phyloP scores from a whole-genome alignment of 768 basidiomycete genomes.

The Kwoniella sp. region DNA sequence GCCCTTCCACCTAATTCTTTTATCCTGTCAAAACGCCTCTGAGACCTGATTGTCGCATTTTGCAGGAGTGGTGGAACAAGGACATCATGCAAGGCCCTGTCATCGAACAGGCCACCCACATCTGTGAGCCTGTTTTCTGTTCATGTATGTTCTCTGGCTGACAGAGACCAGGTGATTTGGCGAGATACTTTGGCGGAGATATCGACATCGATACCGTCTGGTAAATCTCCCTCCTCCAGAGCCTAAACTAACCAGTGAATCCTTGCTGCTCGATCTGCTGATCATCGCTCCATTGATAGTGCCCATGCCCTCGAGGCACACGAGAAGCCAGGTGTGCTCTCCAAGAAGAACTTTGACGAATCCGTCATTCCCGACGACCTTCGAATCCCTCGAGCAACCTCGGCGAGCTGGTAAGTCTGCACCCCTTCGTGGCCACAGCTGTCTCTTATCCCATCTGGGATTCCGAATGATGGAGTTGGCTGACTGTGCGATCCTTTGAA shows the following conservation, averaged over 20 bases:
- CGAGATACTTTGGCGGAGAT: conserved; percentile 93
- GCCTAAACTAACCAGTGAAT: neutral
- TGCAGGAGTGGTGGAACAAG: conserved; percentile 55
- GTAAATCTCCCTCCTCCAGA: conserved; percentile 55
- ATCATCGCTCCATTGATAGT: conserved; percentile 21
- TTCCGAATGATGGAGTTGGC: neutral
- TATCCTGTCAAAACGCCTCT: neutral
- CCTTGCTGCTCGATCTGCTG: neutral
- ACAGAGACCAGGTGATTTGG: conserved; percentile 65
- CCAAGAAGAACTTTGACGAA: conserved; percentile 80
- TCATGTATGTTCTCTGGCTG: too few relatives aligned
- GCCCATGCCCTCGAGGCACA: conserved; percentile 88
- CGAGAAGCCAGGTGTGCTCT: conserved; percentile 80
- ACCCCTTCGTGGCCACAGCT: neutral
- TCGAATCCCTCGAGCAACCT: conserved; percentile 88
- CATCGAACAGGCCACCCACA: conserved; percentile 71
- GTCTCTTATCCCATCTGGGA: neutral
- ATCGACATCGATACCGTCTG: conserved; percentile 69
- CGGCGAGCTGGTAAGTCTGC: conserved; percentile 76
- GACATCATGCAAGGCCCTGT: conserved; percentile 50
- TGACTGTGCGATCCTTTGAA: neutral
- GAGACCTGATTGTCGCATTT: conserved; percentile 10
- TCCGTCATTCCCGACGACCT: conserved; percentile 77
- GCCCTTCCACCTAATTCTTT: too few relatives aligned
- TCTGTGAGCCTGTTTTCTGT: conserved; percentile 63